Percentiles rank a stretch among this genome's conserved stretches.
phyloP scores from a whole-genome alignment of 2,329 filamentous ascomycete species.

The Zalaria obscura region DNA sequence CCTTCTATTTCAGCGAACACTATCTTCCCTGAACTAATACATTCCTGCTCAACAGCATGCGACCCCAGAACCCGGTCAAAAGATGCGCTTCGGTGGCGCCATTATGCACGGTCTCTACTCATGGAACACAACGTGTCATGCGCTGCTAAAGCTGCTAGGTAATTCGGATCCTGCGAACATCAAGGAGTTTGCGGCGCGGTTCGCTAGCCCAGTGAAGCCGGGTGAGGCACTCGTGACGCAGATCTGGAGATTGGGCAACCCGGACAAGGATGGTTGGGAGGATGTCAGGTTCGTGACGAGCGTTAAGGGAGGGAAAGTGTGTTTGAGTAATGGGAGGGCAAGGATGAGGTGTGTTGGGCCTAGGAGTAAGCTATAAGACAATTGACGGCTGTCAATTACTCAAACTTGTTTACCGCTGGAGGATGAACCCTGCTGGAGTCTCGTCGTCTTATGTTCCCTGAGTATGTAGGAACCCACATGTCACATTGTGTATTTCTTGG shows the following conservation, averaged over 20 bases:
- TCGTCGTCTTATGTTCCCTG: too few species aligned
- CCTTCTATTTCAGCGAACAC: too few species aligned
- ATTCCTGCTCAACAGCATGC: conserved; percentile 47
- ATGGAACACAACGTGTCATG: conserved; percentile 69
- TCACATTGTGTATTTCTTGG: too few species aligned
- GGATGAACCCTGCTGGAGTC: too few species aligned
- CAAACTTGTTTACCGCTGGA: too few species aligned
- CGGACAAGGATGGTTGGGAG: conserved; percentile 53
- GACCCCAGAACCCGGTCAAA: conserved; percentile 66
- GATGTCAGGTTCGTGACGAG: conserved; percentile 70
- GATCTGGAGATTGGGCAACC: conserved; percentile 64
- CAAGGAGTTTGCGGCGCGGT: conserved; percentile 78
- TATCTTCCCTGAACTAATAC: too few species aligned
- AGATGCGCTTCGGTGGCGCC: conserved; percentile 81
- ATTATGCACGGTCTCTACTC: conserved; percentile 85
- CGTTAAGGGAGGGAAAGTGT: conserved; percentile 69
- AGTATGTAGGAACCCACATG: too few species aligned
- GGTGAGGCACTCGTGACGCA: conserved; percentile 70
- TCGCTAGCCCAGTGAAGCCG: conserved; percentile 71
- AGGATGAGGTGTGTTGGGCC: conserved; percentile 51
- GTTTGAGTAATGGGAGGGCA: conserved; percentile 74
- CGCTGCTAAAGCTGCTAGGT: conserved; percentile 58
- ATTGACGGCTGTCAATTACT: background rate
- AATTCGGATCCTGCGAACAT: conserved; percentile 67
- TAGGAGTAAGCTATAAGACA: conserved; percentile 44